Percentiles rank a stretch among this genome's conserved stretches.
phyloP scores from a whole-genome alignment of 257 asterid genomes.

The Hygrophila difformis region DNA sequence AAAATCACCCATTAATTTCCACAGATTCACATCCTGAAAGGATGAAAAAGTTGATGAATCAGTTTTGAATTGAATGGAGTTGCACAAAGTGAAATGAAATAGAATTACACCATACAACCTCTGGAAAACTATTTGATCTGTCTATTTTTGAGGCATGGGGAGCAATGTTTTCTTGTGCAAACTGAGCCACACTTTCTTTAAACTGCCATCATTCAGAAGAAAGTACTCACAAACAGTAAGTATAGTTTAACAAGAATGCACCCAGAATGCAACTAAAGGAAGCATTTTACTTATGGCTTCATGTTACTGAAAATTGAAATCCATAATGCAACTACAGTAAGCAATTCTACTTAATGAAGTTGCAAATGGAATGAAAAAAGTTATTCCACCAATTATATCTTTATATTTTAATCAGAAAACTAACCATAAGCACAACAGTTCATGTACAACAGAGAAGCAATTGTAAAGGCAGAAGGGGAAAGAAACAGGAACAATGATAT shows the following conservation, averaged over 20 bases:
- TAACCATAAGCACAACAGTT: too few relatives aligned
- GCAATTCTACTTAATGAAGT: too few relatives aligned
- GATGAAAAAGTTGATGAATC: constrained; percentile 9
- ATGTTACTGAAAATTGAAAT: too few relatives aligned
- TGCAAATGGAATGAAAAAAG: too few relatives aligned
- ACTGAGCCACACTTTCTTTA: constrained; percentile 88
- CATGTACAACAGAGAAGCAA: too few relatives aligned
- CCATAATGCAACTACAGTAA: too few relatives aligned
- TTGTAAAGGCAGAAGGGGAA: too few relatives aligned
- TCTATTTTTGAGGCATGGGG: constrained; percentile 86
- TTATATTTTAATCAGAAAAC: too few relatives aligned
- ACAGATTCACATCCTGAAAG: constrained; percentile 75
- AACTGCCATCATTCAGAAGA: constrained; percentile 36
- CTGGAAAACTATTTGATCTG: constrained; percentile 72
- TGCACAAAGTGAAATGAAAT: neutral
- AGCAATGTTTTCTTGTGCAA: constrained; percentile 88
- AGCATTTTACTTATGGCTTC: too few relatives aligned
- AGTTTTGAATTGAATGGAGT: constrained; percentile 7
- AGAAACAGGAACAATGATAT: too few relatives aligned
- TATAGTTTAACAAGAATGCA: neutral
- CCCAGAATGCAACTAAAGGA: neutral
- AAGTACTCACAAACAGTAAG: constrained; percentile 4
- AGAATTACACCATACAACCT: constrained; percentile 32
- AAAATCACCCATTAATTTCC: constrained; percentile 97
- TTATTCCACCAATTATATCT: too few relatives aligned